Conservation (phyloP, 805 yeast genomes). For the Pichia occidentalis region DNA sequence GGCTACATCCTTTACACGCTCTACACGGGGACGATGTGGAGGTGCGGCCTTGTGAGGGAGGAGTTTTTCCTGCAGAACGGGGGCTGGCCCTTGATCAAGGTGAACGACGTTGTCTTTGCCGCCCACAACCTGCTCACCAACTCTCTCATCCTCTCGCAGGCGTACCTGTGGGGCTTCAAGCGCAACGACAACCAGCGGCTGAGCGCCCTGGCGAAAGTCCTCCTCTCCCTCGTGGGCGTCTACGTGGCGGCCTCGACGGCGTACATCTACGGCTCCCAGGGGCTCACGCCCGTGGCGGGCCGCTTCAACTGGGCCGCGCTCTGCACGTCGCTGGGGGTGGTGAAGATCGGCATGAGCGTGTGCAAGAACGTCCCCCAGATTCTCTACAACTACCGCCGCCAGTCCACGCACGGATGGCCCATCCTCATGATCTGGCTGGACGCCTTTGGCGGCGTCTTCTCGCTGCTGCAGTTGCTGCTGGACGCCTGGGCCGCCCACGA, state of each 20-base stretch:
- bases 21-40: constrained; percentile 23
- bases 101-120: constrained; percentile 30
- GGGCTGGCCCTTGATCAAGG: constrained; percentile 26
- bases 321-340: constrained; percentile 28
- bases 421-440: constrained; percentile 31
- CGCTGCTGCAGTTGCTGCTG: constrained; percentile 26
- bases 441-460: constrained; percentile 25
- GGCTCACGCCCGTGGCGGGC: constrained; percentile 11
- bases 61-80: constrained; percentile 26
- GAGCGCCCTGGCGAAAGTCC: constrained; percentile 20
- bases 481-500: constrained; percentile 27
- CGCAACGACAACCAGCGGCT: constrained; percentile 28
- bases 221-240: constrained; percentile 17
- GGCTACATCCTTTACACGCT: constrained; percentile 29
- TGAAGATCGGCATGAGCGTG: constrained; percentile 30
- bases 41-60: constrained; percentile 21
- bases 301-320: constrained; percentile 29
- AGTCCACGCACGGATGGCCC: constrained; percentile 36
- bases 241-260: constrained; percentile 9
- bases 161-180: constrained; percentile 30
- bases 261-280: constrained; percentile 14
- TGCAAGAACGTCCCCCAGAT: constrained; percentile 33
- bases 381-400: constrained; percentile 28
- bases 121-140: constrained; percentile 26
- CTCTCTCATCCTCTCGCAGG: constrained; percentile 26